phyloP scores from a whole-genome alignment of 2,329 filamentous ascomycete species.

The Diplodia intermedia region DNA sequence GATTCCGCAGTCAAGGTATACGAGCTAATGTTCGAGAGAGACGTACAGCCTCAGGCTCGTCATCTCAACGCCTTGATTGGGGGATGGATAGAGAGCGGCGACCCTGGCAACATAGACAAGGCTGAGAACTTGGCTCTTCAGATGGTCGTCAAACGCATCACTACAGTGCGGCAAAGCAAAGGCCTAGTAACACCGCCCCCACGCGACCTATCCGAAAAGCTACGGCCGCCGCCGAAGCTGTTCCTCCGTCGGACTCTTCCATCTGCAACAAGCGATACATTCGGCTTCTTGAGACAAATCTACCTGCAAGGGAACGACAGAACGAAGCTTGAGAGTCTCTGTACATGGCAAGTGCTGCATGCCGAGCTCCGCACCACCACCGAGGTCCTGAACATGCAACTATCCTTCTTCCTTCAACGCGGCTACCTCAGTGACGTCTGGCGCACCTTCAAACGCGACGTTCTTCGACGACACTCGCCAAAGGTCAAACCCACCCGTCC shows the following conservation, averaged over 20 bases:
- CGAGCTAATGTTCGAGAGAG: constrained; percentile 74
- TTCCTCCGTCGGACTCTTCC: constrained; percentile 36
- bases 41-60: constrained; percentile 71
- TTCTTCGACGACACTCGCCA: not conserved
- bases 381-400: constrained; percentile 44
- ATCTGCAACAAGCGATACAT: constrained; percentile 42
- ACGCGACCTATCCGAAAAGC: not conserved
- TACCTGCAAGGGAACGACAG: constrained; percentile 41
- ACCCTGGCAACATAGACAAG: constrained; percentile 38
- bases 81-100: constrained; percentile 66
- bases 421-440: constrained; percentile 43
- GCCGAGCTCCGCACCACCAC: constrained; percentile 38
- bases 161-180: not conserved
- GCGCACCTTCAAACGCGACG: constrained; percentile 16
- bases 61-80: constrained; percentile 84
- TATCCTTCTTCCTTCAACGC: constrained; percentile 42
- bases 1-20: constrained; percentile 76
- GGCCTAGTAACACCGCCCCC: not conserved
- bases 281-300: constrained; percentile 44
- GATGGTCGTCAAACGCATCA: constrained; percentile 41
- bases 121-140: constrained; percentile 47
- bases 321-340: constrained; percentile 47
- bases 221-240: not conserved
- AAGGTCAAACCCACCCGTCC: not conserved
- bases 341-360: constrained; percentile 39